Base-by-base conservation (phyloP, 331 rosid species). In the Pyracantha coccinea region DNA sequence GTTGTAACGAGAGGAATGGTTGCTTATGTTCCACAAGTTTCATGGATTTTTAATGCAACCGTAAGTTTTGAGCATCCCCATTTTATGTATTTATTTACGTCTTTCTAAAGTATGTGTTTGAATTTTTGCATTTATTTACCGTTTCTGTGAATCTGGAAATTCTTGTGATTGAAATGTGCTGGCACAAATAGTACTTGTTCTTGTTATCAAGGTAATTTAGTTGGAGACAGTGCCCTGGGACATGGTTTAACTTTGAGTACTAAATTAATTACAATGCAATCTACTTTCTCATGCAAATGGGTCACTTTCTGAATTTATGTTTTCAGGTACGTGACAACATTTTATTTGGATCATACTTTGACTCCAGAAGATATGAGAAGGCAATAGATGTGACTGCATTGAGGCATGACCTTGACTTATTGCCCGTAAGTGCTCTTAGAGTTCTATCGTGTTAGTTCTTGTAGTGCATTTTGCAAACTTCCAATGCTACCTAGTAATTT, bases 21-120 rank as follows among this genome's bases (percentile, higher is more conserved):
- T 74, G 89, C 89, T 58, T 85, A 85, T 71, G 89, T 85, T 76
- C 83, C 89, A 8, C 89, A 85, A 82, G 65, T 85, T 73, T 79
- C 89, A 5, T 85, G 89, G 89, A 85, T 85, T 70, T 85, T 82
- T 24, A 85, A 85, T 33, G 89, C 89, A 73, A 82, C 84, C 16
- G 89, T 82, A 67, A 76, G 89, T 85, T 65, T 52, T 2, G 57
- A 52, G 28, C 55, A 45, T 27, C 54, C 10, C 38, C 24, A 38
- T 38, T 38, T 44, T 24, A 2, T 59, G 64, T 31, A 10, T 28
- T 27, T 60, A 61, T 72, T 25, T 67, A 27, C n/a, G 1, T 47
- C 19, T 47, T 69, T 69, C 59, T 61, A 44, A 73, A 2, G 31
- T 27, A 11, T 1, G 4, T 61, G 29, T 73, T 66, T 61, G 28